A percentile compares a stretch with the other conserved stretches of the same genome.
Conservation (phyloP, 2,329 filamentous ascomycete genomes). For the Cladosporium sp. region DNA sequence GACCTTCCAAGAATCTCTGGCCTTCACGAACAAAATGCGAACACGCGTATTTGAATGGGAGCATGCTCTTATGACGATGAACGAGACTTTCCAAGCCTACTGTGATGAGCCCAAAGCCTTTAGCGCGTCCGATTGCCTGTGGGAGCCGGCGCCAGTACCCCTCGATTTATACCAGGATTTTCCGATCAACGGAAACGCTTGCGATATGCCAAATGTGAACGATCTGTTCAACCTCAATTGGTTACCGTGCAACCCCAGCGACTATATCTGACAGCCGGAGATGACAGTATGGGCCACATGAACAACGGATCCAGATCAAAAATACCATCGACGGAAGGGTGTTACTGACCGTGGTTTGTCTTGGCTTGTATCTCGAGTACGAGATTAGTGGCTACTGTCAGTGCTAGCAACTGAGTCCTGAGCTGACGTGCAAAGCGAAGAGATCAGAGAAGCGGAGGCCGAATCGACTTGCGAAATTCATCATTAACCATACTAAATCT, state of each 20-base stretch:
- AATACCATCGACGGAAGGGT: too few species aligned
- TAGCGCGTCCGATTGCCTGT: neutral
- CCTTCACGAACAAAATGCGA: slow-evolving; percentile 31
- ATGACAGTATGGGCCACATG: slow-evolving; percentile 25
- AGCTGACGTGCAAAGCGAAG: too few species aligned
- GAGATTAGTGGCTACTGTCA: too few species aligned
- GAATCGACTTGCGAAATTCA: too few species aligned
- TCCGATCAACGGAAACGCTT: neutral
- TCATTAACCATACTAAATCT: too few species aligned
- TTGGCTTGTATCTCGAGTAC: too few species aligned
- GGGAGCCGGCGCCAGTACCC: neutral
- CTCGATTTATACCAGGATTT: slow-evolving; percentile 22
- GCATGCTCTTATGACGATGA: slow-evolving; percentile 23
- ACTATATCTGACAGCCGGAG: slow-evolving; percentile 30
- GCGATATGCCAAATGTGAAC: neutral
- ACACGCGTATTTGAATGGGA: slow-evolving; percentile 37
- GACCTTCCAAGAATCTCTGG: slow-evolving; percentile 28
- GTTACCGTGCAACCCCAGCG: slow-evolving; percentile 35
- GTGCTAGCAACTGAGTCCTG: too few species aligned
- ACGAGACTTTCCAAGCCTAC: slow-evolving; percentile 26
- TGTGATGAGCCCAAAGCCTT: slow-evolving; percentile 24
- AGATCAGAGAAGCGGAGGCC: too few species aligned
- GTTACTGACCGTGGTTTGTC: too few species aligned
- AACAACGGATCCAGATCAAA: neutral
- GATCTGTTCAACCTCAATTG: slow-evolving; percentile 24